Conservation (phyloP, 768 basidiomycete genomes). For the Russula griseocarnosa region DNA sequence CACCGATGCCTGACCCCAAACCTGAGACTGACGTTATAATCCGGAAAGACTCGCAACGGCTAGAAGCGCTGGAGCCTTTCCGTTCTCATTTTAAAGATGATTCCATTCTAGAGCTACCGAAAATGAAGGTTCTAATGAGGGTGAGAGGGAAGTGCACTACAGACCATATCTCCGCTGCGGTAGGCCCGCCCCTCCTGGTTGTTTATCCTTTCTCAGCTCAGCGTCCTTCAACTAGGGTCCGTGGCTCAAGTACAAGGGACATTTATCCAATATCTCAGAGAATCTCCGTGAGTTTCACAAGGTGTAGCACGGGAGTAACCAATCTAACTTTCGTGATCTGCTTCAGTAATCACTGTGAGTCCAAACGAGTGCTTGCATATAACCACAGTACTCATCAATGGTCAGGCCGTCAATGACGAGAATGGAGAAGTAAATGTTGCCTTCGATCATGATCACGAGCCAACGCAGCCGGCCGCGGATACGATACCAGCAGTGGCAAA, state of each 20-base stretch:
- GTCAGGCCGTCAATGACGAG: slow-evolving; percentile 88
- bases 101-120: slow-evolving; percentile 66
- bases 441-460: slow-evolving; percentile 63
- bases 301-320: background rate
- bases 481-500: slow-evolving; percentile 92
- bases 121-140: slow-evolving; percentile 80
- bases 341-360: slow-evolving; percentile 74
- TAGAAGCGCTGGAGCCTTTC: slow-evolving; percentile 88
- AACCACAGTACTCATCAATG: slow-evolving; percentile 17
- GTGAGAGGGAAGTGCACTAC: slow-evolving; percentile 99
- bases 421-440: slow-evolving; percentile 90
- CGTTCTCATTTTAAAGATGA: slow-evolving; percentile 62
- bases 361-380: background rate
- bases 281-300: slow-evolving; percentile 60
- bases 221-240: slow-evolving; percentile 57
- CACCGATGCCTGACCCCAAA: slow-evolving; percentile 65
- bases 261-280: slow-evolving; percentile 93
- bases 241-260: slow-evolving; percentile 99
- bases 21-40: slow-evolving; percentile 78
- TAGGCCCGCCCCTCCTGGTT: slow-evolving; percentile 35
- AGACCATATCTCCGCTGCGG: slow-evolving; percentile 96
- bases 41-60: slow-evolving; percentile 68
- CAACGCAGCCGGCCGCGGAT: slow-evolving; percentile 48
- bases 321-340: background rate
- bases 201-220: background rate